Percentiles rank a stretch among this genome's conserved stretches.
These are phyloP conservation scores for Pilatotrama ljubarskyi DNA, from an alignment of 768 basidiomycete genomes.

Conservation along the genomic window DNA sequence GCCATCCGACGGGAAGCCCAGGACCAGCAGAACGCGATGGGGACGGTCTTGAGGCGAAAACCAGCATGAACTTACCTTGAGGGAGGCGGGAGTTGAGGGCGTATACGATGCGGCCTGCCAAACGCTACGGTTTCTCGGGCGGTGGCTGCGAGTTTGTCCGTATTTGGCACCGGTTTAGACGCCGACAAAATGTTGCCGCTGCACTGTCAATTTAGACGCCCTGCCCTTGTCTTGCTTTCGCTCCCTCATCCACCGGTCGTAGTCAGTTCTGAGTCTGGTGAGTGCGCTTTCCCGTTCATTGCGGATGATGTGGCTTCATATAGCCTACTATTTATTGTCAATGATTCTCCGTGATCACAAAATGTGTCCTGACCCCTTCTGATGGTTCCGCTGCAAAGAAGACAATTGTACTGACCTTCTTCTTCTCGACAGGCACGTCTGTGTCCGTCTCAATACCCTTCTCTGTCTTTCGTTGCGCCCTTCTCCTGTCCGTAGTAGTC, in stretches of 20 bases:
- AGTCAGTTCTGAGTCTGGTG: constrained; percentile 12
- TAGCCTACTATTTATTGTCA: constrained; percentile 71
- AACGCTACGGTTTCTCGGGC: constrained; percentile 16
- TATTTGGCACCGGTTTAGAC: constrained; percentile 16
- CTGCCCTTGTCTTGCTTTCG: constrained; percentile 1
- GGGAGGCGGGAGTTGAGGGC: constrained; percentile 40
- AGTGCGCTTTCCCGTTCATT: constrained; percentile 11
- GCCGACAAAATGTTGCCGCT: constrained; percentile 4
- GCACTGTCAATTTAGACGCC: not conserved
- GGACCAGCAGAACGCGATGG: constrained; percentile 18
- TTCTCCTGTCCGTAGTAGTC: constrained; percentile 11
- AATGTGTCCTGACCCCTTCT: constrained; percentile 44
- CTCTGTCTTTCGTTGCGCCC: not conserved
- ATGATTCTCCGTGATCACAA: constrained; percentile 51
- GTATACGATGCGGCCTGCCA: constrained; percentile 25
- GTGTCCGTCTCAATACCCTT: not conserved
- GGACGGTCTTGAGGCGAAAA: constrained; percentile 25
- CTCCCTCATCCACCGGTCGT: not conserved
- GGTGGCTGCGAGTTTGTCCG: constrained; percentile 22
- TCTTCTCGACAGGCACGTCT: not conserved
- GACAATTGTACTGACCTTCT: not conserved
- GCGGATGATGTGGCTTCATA: constrained; percentile 49
- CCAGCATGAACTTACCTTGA: constrained; percentile 63
- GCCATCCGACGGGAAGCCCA: constrained; percentile 22
- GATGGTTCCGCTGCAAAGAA: not conserved